Evolutionary conservation across 768 basidiomycete species (phyloP).

Genomic region (Amanita brunnescens): DNA sequence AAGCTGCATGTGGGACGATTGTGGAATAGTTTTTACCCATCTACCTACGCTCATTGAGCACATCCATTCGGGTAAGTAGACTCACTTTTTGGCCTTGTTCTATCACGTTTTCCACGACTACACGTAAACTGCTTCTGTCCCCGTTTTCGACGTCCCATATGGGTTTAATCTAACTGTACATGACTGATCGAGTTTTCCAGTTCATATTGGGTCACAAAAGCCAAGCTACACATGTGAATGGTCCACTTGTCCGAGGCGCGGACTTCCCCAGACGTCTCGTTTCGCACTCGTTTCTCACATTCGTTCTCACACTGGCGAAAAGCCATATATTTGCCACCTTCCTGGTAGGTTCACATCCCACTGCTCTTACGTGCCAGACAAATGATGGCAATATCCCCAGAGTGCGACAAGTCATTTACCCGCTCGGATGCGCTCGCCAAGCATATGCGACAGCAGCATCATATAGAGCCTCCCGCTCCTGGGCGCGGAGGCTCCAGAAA

Average conservation of each 20-base stretch:
- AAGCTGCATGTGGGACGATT: constrained; percentile 81
- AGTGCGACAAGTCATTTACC: constrained; percentile 93
- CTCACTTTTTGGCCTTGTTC: constrained; percentile 2
- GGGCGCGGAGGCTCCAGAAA: constrained; percentile 63
- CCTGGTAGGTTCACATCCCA: constrained; percentile 46
- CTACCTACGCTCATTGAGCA: constrained; percentile 73
- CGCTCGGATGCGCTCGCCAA: constrained; percentile 91
- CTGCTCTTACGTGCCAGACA: constrained; percentile 1
- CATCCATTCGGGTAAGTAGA: constrained; percentile 64
- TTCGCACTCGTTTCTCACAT: constrained; percentile 89
- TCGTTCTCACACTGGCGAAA: constrained; percentile 90
- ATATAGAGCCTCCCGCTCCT: constrained; percentile 64
- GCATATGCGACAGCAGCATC: constrained; percentile 86
- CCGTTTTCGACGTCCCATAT: constrained; percentile 1
- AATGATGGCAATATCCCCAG: constrained; percentile 28
- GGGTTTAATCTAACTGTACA: background rate
- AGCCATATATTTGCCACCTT: constrained; percentile 76
- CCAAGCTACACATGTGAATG: constrained; percentile 88
- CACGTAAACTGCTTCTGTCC: background rate
- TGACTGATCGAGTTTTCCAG: constrained; percentile 26
- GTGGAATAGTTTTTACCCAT: constrained; percentile 63
- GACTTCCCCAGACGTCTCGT: constrained; percentile 78
- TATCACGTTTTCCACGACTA: background rate
- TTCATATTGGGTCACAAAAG: constrained; percentile 77
- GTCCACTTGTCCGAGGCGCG: constrained; percentile 71